Evolutionary conservation across 2,329 filamentous ascomycete species (phyloP), one percentile per base, ranked within the genome.

Genomic region (Epichloe sibirici): DNA sequence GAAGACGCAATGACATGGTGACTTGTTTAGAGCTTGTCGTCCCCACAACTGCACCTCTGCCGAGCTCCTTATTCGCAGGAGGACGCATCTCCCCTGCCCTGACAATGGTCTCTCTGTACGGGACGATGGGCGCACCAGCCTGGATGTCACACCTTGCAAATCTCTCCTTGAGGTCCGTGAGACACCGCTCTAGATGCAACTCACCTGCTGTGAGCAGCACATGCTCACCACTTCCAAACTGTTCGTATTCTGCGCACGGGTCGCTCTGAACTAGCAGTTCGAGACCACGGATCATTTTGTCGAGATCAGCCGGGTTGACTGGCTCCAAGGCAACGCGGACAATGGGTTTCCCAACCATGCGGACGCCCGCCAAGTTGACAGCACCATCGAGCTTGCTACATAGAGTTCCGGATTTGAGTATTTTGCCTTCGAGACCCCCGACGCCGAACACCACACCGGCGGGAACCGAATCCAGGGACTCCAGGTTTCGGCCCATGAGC

Each of bases 381-480:
- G 88, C 83, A 15, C 93, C 93, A 48, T 89, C 85, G 0, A 94
- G 72, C 57, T 87, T 86, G 57, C 88, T 95, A 71, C 90, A 96
- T 3, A 98, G 74, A 0, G 93, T 98, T 12, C 90, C 93, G 1
- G 90, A 94, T 67, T 98, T 98, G 51, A 98, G 76, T n/a, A 98
- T 85, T 56, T 91, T 85, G 15, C 90, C 91, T 63, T 93, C 90
- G 1, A 98, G 79, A 2, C 93, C 93, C 35, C 85, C 89, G 51
- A 98, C 93, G 25, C 93, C 93, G 63, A 98, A 97, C 4, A 98
- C 86, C 7, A 95, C 90, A 44, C 93, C 93, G 0, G 93, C 91
- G 5, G 91, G 91, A 0, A 97, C 91, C 0, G 85, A 86, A 15
- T 81, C 78, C 0, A 98, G 78, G 1, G 85, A 78, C 63, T 97